phyloP scores from a whole-genome alignment of 208 protist species.

The Leishmania amazonensis region DNA sequence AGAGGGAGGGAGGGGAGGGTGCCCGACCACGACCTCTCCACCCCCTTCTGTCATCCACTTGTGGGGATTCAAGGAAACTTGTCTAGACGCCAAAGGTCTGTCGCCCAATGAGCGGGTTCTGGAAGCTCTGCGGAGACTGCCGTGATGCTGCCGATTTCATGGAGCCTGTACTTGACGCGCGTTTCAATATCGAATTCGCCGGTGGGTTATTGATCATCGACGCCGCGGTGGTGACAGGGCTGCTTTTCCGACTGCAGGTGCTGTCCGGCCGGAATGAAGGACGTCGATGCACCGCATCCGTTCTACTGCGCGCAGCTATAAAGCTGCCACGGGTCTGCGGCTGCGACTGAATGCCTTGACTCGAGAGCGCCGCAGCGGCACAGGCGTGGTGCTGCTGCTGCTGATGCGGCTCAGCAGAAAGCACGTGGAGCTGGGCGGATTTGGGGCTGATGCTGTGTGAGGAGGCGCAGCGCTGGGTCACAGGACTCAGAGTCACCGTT shows the following conservation, averaged over 20 bases:
- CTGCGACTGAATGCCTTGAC: conserved; percentile 6
- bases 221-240: not conserved
- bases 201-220: not conserved
- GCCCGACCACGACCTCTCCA: not conserved
- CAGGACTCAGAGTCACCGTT: conserved; percentile 3
- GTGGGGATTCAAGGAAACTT: not conserved
- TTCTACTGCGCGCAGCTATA: not conserved
- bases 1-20: not conserved
- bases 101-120: conserved; percentile 31
- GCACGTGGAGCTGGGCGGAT: not conserved
- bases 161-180: not conserved
- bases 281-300: conserved; percentile 8
- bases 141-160: not conserved
- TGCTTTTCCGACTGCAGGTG: not conserved
- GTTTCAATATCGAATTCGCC: not conserved
- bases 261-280: not conserved
- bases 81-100: conserved; percentile 15
- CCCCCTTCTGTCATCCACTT: not conserved
- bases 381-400: not conserved
- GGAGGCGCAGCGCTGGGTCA: not conserved
- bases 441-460: not conserved
- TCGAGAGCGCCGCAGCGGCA: not conserved
- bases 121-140: conserved; percentile 2
- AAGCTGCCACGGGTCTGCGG: conserved; percentile 3
- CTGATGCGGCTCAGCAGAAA: not conserved